Base-by-base conservation (phyloP, 331 rosid species). In the Pyracantha coccinea region DNA sequence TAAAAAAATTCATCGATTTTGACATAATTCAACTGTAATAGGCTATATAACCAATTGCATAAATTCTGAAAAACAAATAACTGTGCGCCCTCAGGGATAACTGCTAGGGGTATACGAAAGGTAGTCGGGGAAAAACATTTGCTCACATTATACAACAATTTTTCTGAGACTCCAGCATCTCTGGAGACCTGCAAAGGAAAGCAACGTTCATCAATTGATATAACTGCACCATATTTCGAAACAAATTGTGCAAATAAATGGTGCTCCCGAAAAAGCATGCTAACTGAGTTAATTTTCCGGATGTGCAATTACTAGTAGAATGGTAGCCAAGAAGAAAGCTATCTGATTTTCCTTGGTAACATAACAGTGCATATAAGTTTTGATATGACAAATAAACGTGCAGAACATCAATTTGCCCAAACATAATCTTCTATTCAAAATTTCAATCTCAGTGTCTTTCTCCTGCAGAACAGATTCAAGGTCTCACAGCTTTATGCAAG, bases 111-210 rank as follows among this genome's bases (percentile, higher is more conserved):
- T 72, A 41, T 13, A 44, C 7, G 72, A 31, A 35, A 23, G 6
- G 4, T 23, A 33, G 25, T 20, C 71, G 29, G 24, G 69, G 67
- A 80, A 57, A 52, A 69, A 66, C 44, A 58, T 41, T 60, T 75
- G 69, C 81, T 93, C 91, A 94, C 98, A 94, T 91, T 77, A 90
- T 79, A 77, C 87, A 86, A 76, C 99, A 94, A 74, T 92, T 92
- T 76, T 83, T 1, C 86, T 90, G 96, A 4, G 92, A 80, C 2
- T 88, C 93, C 0, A 86, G 88, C 97, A 87, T 89, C 77, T 92
- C 99, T 2, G 96, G 93, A 71, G 97, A 92, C 82, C 99, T 94
- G 97, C 86, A 84, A 57, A 32, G 54, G 45, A 81, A n/a, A 63
- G 20, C 29, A 54, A 29, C 52, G 58, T 24, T 45, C 14, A 16